Evolutionary conservation across 192 early-diverging fungal genomes (phyloP).

Genomic region (Coemansia sp.): DNA sequence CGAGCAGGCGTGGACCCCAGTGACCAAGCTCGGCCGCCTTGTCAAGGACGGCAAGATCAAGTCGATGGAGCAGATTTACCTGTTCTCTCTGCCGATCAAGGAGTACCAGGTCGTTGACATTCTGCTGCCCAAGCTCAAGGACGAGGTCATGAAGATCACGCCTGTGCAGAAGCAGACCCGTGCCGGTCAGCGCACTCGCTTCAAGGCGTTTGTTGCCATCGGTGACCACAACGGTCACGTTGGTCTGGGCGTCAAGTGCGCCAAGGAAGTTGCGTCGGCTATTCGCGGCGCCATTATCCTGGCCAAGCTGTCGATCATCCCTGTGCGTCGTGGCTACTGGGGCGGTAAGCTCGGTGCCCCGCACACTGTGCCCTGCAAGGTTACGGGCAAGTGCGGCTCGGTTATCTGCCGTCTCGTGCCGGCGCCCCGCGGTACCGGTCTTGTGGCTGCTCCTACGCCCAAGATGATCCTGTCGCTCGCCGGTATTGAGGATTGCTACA

Average conservation of each 20-base stretch:
- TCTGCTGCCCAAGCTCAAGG: conserved; percentile 95
- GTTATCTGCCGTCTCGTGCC: conserved; percentile 90
- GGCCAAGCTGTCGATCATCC: conserved; percentile 97
- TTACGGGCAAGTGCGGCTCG: conserved; percentile 95
- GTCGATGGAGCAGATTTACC: conserved; percentile 95
- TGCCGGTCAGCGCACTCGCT: conserved; percentile 99
- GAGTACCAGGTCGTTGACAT: conserved; percentile 98
- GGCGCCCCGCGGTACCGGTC: conserved; percentile 98
- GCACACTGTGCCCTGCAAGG: conserved; percentile 98
- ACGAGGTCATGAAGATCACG: conserved; percentile 99
- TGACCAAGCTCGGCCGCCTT: conserved; percentile 98
- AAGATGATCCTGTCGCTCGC: conserved; percentile 97
- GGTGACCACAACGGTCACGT: conserved; percentile 97
- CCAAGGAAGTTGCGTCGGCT: conserved; percentile 98
- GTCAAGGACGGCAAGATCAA: conserved; percentile 98
- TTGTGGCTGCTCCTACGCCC: conserved; percentile 95
- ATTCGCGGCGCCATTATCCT: conserved; percentile 99
- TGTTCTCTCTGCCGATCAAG: conserved; percentile 98
- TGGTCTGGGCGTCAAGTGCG: conserved; percentile 99
- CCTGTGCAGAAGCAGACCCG: conserved; percentile 99
- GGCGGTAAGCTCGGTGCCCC: conserved; percentile 93
- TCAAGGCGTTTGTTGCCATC: conserved; percentile 99
- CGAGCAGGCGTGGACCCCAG: conserved; percentile 86
- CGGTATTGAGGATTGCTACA: conserved; percentile 98
- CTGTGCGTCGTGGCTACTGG: conserved; percentile 99